Percentiles rank a stretch among this genome's conserved stretches.
phyloP scores from a whole-genome alignment of 371 early-diverging fungal genomes.

The Funneliformis caledonium region DNA sequence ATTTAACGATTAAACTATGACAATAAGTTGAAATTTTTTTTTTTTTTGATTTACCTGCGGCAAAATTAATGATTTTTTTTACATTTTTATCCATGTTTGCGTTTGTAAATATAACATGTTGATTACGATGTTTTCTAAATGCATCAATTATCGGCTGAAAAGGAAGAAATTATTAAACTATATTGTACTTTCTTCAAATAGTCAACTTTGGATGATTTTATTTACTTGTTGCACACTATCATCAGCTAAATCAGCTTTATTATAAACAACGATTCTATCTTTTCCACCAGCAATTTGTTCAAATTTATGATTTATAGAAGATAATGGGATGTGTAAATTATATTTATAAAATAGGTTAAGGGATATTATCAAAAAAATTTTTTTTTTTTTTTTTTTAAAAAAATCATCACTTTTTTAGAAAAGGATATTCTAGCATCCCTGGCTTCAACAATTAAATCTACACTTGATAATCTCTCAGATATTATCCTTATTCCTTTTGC shows the following conservation, averaged over 20 bases:
- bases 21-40: not conserved
- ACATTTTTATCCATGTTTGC: slow-evolving; percentile 66
- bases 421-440: slow-evolving; percentile 79
- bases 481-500: slow-evolving; percentile 82
- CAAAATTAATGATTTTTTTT: slow-evolving; percentile 66
- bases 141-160: slow-evolving; percentile 54
- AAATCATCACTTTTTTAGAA: not conserved
- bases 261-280: slow-evolving; percentile 85
- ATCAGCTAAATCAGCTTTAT: slow-evolving; percentile 91
- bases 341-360: not conserved
- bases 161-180: not conserved
- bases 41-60: slow-evolving; percentile 48
- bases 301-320: slow-evolving; percentile 85
- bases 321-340: slow-evolving; percentile 82
- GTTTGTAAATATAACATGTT: slow-evolving; percentile 73
- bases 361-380: not conserved
- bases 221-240: slow-evolving; percentile 51
- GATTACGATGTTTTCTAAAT: slow-evolving; percentile 56
- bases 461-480: slow-evolving; percentile 67
- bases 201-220: not conserved
- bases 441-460: slow-evolving; percentile 91
- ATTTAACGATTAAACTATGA: not conserved
- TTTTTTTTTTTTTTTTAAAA: not conserved
- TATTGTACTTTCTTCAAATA: too few relatives aligned
- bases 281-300: slow-evolving; percentile 70